Conservation (phyloP, 2,329 filamentous ascomycete genomes). For the Akanthomyces muscarius region DNA sequence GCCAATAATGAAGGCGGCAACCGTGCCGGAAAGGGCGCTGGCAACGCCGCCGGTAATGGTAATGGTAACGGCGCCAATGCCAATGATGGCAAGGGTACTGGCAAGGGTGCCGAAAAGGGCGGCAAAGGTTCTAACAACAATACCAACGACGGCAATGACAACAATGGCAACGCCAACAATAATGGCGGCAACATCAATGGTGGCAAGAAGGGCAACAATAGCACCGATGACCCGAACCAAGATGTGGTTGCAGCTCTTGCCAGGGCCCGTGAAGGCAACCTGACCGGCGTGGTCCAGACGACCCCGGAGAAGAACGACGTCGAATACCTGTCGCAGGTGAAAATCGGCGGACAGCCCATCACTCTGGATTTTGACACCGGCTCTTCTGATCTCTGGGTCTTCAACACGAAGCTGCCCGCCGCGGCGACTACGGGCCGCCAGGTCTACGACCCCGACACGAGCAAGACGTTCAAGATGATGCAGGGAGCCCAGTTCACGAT, state of each 20-base stretch:
- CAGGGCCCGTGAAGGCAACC: neutral
- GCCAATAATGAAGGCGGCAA: neutral
- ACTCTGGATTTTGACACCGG: slow-evolving; percentile 74
- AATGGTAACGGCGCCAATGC: neutral
- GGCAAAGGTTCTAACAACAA: neutral
- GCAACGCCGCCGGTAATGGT: neutral
- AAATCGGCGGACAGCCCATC: slow-evolving; percentile 64
- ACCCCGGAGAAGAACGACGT: slow-evolving; percentile 59
- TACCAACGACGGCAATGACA: slow-evolving; percentile 13
- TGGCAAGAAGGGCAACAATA: slow-evolving; percentile 13
- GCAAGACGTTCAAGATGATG: slow-evolving; percentile 31
- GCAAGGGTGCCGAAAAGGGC: neutral
- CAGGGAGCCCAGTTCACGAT: slow-evolving; percentile 55
- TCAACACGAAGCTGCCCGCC: slow-evolving; percentile 55
- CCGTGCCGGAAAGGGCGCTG: neutral
- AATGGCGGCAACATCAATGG: neutral
- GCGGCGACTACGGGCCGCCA: slow-evolving; percentile 45
- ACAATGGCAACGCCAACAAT: slow-evolving; percentile 3
- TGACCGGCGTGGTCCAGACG: slow-evolving; percentile 54
- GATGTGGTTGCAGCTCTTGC: slow-evolving; percentile 3
- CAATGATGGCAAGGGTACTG: neutral
- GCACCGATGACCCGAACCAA: slow-evolving; percentile 6
- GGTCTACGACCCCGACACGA: slow-evolving; percentile 36
- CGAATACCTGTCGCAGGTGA: slow-evolving; percentile 65
- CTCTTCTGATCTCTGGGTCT: slow-evolving; percentile 71